These are phyloP conservation scores for Yarrowia sp. DNA, from an alignment of 805 yeast species.

Conservation along the genomic window DNA sequence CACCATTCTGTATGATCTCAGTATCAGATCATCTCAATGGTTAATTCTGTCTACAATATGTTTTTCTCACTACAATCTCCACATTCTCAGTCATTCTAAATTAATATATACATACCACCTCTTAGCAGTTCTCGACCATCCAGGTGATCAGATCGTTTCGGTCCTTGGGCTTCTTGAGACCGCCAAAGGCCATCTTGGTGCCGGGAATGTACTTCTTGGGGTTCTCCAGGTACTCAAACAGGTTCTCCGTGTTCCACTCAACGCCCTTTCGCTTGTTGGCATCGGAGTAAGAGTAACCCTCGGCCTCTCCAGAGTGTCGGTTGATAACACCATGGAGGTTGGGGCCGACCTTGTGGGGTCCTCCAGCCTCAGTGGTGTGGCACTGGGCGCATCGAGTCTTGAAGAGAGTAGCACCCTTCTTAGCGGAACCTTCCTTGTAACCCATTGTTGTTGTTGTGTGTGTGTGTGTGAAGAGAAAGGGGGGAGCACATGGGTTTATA, in stretches of 20 bases:
- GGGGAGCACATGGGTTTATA: neutral
- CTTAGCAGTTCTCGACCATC: constrained; percentile 50
- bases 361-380: constrained; percentile 95
- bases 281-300: constrained; percentile 93
- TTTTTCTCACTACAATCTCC: neutral
- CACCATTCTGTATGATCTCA: no score
- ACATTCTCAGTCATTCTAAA: neutral
- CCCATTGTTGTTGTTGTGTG: constrained; percentile 26
- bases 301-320: constrained; percentile 88
- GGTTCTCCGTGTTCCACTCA: constrained; percentile 78
- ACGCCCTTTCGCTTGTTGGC: constrained; percentile 98
- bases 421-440: constrained; percentile 47
- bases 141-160: constrained; percentile 94
- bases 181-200: constrained; percentile 99
- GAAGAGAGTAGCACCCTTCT: constrained; percentile 97
- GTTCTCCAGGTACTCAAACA: constrained; percentile 95
- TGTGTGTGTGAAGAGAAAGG: neutral
- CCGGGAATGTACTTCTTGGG: constrained; percentile 99
- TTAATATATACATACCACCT: neutral
- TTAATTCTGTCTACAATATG: no score
- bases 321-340: constrained; percentile 93
- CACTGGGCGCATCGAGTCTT: constrained; percentile 99
- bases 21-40: no score
- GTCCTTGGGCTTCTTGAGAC: constrained; percentile 98
- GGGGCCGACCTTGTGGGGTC: constrained; percentile 99